Evolutionary conservation across 257 asterid genomes (phyloP), one percentile per base, ranked within the genome.

Genomic region (Cynanchum wilfordii): DNA sequence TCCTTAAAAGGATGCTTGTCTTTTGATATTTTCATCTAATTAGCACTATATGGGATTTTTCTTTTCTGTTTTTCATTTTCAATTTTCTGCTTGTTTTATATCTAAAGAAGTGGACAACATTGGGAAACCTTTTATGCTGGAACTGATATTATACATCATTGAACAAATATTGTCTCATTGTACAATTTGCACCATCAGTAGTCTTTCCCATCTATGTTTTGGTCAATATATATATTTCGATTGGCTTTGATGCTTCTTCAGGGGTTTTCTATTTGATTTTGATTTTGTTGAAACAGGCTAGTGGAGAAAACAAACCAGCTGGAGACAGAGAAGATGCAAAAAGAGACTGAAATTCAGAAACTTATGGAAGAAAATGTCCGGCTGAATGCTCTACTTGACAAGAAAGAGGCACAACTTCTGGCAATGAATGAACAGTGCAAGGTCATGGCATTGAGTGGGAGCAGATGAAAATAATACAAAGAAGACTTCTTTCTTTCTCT

Each of bases 361-460:
- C 89, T 92, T 19, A 89, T 95, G 98, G 96, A 92, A 79, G 97
- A 92, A 83, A 95, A 95, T 51, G 89, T 87, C 65, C 86, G 86
- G 72, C 82, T 95, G 73, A 83, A 82, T 69, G 82, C 91, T 84
- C 84, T 79, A 47, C 96, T 92, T 51, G 99, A 92, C 87, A 87
- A 92, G 84, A 95, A 95, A 85, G 99, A 95, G 79, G 99, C 99
- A 76, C 99, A 95, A 74, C 98, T 95, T 13, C 73, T 86, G 58
- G 99, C 99, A 80, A 89, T 95, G 99, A 95, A 89, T 51, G 99
- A 92, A 85, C 98, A 95, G 78, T 95, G 98, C 88, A 95, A 95
- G 84, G 86, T 95, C 63, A 89, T 95, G 96, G 99, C 96, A 16
- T 85, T 95, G 40, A 86, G 80, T 75, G 85, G 56, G 33, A 22